These are phyloP conservation scores for Ophiostoma sp. DNA, from an alignment of 2,329 filamentous ascomycete species.

Conservation along the genomic window DNA sequence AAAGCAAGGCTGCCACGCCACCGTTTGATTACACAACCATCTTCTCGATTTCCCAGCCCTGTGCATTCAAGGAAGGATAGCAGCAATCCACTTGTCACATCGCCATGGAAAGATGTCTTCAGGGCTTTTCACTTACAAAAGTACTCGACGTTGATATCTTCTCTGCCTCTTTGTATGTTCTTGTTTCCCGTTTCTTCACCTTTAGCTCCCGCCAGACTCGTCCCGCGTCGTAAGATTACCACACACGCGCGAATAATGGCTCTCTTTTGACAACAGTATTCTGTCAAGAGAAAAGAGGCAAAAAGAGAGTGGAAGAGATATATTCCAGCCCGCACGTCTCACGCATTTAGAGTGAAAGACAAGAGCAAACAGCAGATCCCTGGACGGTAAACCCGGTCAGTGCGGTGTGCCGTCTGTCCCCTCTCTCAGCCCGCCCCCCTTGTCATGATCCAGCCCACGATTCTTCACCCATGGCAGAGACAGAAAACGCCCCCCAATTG, in stretches of 20 bases:
- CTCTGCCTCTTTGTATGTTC: neutral
- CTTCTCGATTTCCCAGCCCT: neutral
- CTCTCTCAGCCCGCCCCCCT: neutral
- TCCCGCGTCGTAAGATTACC: slow-evolving; percentile 5
- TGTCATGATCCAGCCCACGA: neutral
- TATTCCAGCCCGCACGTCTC: slow-evolving; percentile 7
- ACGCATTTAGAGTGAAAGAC: neutral
- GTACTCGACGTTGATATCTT: neutral
- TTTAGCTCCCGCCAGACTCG: neutral
- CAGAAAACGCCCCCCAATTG: neutral
- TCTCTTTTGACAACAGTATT: neutral
- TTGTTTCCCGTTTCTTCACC: neutral
- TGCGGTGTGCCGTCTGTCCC: slow-evolving; percentile 10
- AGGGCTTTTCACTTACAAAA: neutral
- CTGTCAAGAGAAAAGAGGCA: neutral
- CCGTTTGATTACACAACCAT: slow-evolving; percentile 17
- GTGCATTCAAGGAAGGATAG: neutral
- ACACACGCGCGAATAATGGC: neutral
- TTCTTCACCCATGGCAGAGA: neutral
- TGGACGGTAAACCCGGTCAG: neutral
- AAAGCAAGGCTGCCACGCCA: slow-evolving; percentile 1
- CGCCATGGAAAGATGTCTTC: neutral
- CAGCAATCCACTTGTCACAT: slow-evolving; percentile 10
- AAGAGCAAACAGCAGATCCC: neutral
- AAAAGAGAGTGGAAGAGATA: neutral